Percentiles rank a stretch among this genome's conserved stretches.
phyloP scores from a whole-genome alignment of 2,329 filamentous ascomycete genomes.

The Colletotrichum camelliae region DNA sequence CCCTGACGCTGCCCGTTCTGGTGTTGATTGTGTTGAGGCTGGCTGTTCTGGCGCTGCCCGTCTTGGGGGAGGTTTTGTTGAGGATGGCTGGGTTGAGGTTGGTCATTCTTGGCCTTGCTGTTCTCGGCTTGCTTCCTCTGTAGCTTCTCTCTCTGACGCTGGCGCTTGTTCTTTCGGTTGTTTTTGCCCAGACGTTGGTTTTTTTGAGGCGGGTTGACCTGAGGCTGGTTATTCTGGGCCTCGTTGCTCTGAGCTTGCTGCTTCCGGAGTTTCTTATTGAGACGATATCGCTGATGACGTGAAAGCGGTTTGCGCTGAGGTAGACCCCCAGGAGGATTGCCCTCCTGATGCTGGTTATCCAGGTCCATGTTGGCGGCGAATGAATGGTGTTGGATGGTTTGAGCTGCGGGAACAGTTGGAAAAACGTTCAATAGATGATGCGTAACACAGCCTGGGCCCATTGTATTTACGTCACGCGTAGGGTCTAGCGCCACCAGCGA shows the following conservation, averaged over 20 bases:
- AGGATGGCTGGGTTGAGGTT: not conserved
- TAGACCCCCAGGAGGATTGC: accelerated
- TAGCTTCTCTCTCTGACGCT: not conserved
- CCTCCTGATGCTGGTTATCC: not conserved
- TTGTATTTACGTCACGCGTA: too few species aligned
- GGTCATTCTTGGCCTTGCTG: not conserved
- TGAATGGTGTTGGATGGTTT: accelerated
- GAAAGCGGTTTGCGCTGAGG: not conserved
- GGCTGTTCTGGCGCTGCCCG: not conserved
- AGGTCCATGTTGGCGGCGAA: not conserved
- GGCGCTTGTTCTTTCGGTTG: not conserved
- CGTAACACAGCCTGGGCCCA: too few species aligned
- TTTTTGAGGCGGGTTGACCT: not conserved
- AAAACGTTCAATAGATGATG: not conserved
- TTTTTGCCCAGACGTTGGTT: too few species aligned
- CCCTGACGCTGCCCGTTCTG: not conserved
- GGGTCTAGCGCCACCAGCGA: too few species aligned
- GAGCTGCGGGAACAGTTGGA: not conserved
- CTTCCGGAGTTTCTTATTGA: not conserved
- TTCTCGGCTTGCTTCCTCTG: not conserved
- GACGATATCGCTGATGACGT: not conserved
- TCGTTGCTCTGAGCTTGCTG: not conserved
- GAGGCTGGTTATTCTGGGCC: not conserved
- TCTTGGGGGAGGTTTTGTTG: not conserved
- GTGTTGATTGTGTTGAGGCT: not conserved